Conservation (phyloP, 2,329 filamentous ascomycete species). For the Fusarium armeniacum region DNA sequence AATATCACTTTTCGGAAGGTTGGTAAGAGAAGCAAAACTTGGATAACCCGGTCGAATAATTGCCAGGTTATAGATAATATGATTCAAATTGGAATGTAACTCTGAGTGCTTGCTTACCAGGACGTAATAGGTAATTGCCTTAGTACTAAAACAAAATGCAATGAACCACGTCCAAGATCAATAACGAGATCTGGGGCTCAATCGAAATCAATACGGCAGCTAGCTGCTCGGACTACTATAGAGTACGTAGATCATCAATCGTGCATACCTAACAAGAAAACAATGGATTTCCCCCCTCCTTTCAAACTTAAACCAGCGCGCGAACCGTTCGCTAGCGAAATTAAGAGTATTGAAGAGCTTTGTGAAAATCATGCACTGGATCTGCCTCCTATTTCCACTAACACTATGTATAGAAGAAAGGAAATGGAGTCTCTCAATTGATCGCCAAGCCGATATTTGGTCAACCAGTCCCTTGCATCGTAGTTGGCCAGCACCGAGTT, state of each 20-base stretch:
- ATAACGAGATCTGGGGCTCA: background rate
- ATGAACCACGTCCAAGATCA: background rate
- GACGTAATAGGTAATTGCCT: background rate
- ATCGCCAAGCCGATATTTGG: conserved; percentile 9
- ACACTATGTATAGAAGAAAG: conserved; percentile 5
- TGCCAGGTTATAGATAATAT: background rate
- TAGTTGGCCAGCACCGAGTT: conserved; percentile 22
- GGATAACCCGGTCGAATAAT: background rate
- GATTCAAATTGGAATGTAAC: background rate
- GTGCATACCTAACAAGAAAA: too few relatives aligned
- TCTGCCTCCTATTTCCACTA: conserved; percentile 19
- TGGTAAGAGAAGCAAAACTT: conserved; percentile 3
- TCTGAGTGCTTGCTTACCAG: background rate
- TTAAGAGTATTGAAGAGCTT: background rate
- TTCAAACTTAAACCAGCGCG: background rate
- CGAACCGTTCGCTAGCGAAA: conserved; percentile 5
- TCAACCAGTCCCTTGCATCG: conserved; percentile 23
- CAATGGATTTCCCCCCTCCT: too few relatives aligned
- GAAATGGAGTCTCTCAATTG: conserved; percentile 1
- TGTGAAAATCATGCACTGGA: conserved; percentile 11
- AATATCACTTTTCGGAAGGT: background rate
- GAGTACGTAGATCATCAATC: background rate
- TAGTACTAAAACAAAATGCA: background rate
- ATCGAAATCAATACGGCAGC: background rate
- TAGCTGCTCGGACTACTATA: background rate